Conservation (phyloP, 1,284 basidiomycete genomes). For the Puccinia horiana region DNA sequence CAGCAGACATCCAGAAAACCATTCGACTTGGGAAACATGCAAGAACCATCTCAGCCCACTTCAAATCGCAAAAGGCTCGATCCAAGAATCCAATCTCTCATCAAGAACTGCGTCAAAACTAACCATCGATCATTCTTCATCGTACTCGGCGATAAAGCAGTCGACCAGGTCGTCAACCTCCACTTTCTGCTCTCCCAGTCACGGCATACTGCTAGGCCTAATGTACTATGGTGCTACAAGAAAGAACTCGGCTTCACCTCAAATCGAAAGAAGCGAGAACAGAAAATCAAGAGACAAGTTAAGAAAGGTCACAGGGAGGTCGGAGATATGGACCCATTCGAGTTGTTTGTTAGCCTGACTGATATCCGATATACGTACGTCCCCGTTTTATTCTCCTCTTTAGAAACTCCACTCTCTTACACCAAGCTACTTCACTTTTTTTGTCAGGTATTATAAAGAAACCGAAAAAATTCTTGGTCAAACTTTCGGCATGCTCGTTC, state of each 20-base stretch:
- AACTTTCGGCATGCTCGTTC: conserved; percentile 94
- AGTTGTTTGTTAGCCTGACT: conserved; percentile 97
- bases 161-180: conserved; percentile 94
- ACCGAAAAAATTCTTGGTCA: conserved; percentile 94
- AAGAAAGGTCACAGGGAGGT: conserved; percentile 90
- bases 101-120: conserved; percentile 49
- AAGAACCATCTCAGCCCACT: not conserved
- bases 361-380: conserved; percentile 79
- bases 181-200: conserved; percentile 60
- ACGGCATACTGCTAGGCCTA: conserved; percentile 55
- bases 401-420: not conserved
- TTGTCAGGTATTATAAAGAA: conserved; percentile 78
- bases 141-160: conserved; percentile 89
- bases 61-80: conserved; percentile 37
- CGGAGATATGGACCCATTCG: conserved; percentile 94
- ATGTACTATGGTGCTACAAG: conserved; percentile 57
- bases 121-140: conserved; percentile 96
- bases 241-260: conserved; percentile 62
- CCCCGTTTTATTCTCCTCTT: not conserved
- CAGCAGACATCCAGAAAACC: not conserved
- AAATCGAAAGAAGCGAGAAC: conserved; percentile 94
- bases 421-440: not conserved
- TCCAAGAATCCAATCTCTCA: conserved; percentile 45
- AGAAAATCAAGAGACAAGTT: conserved; percentile 89
- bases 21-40: not conserved